A percentile compares a stretch with the other conserved stretches of the same genome.
phyloP scores from a whole-genome alignment of 257 asterid species.

The Ilex asprella region DNA sequence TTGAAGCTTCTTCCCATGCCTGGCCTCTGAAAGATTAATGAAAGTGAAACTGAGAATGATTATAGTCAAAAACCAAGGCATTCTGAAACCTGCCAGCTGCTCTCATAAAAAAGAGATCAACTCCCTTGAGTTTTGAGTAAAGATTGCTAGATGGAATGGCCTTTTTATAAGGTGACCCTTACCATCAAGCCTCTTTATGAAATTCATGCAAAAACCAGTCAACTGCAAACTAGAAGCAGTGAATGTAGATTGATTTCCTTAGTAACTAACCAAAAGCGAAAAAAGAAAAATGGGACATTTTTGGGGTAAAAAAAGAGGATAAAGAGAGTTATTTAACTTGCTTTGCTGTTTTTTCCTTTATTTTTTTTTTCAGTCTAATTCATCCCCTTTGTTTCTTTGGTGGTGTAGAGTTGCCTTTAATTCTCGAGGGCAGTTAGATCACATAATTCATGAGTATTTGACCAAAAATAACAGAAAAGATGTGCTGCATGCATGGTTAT shows the following conservation, averaged over 20 bases:
- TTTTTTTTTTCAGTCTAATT: not conserved
- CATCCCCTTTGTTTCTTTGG: not conserved
- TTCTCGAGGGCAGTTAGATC: slow-evolving; percentile 24
- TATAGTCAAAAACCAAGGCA: slow-evolving; percentile 33
- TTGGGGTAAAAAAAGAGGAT: not conserved
- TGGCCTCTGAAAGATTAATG: slow-evolving; percentile 31
- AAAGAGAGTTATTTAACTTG: not conserved
- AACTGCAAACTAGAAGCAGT: slow-evolving; percentile 32
- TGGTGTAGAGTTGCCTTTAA: not conserved
- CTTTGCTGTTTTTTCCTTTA: not conserved
- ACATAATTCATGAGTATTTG: not conserved
- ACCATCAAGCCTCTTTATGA: slow-evolving; percentile 14
- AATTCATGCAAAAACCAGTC: slow-evolving; percentile 33
- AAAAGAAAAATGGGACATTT: not conserved
- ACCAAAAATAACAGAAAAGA: not conserved
- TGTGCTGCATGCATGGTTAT: not conserved
- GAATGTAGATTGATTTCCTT: not conserved
- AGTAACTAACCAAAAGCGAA: too few species aligned
- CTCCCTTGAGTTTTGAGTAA: not conserved
- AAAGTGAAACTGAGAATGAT: slow-evolving; percentile 26
- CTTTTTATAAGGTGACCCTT: not conserved
- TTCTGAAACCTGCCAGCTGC: slow-evolving; percentile 13
- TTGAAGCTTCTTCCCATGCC: slow-evolving; percentile 27
- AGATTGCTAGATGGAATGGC: not conserved
- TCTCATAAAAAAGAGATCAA: not conserved